Base-by-base conservation (phyloP, 208 protist genomes). In the Porcisia deanei region DNA sequence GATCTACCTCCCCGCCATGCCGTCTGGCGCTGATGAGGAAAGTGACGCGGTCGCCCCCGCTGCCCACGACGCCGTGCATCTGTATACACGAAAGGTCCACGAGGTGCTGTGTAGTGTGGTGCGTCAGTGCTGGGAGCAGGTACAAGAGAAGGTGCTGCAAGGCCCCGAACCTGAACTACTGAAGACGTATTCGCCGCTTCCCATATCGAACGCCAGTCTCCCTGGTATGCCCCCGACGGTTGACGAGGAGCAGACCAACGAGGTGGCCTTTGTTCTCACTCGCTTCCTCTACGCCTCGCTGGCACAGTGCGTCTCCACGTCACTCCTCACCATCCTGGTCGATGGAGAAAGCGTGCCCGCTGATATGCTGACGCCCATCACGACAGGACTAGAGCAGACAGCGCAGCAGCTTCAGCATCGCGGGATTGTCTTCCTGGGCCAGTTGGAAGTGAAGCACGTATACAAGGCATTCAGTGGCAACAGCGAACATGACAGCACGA, bases 1-100 rank as follows among this genome's bases (percentile, higher is more conserved):
- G 43, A 91, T 88, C 65, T 92, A 96, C 77, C 82, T 96, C 34
- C 80, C 89, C 70, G 82, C 85, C 30, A 22, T 61, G 25, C 37
- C 22, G 63, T 22, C 59, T 25, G 25, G 55, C 0, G 6, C 39
- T 60, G 7, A 34, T 8, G 53, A 67, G 43, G 39, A 41, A 45
- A 63, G 41, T 12, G 63, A 37, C 3, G 47, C 22, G 4, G 58
- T 8, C 53, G 37, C 22, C 16, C 16, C 18, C n/a, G 20, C 49
- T 18, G 30, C 18, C 41, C 53, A 74, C 64, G 47, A 69, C 67
- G 25, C 72, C 7, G 78, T 77, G 37, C 72, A 64, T 8, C 52
- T 57, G 49, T 77, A 82, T 67, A 30, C 71, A 7, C 30, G 22
- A 34, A 69, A 64, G 10, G 78, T 82, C 49, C 78, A 82, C 73